These are phyloP conservation scores for Nissolia schottii DNA, from an alignment of 306 rosid genomes.

Conservation along the genomic window DNA sequence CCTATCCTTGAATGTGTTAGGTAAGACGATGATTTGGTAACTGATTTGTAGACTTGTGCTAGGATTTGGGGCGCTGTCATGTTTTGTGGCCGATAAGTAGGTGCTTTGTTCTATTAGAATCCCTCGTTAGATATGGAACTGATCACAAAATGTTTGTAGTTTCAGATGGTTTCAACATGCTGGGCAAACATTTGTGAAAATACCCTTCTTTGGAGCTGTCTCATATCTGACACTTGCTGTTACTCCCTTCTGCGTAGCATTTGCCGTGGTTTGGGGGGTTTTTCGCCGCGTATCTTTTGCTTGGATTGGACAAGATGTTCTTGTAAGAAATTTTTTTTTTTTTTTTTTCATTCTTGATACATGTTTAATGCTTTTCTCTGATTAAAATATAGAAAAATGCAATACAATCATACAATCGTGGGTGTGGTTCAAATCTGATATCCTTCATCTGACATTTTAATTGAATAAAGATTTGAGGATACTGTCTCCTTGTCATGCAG, in stretches of 20 bases:
- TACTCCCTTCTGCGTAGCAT: constrained; percentile 83
- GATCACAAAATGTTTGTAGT: constrained; percentile 54
- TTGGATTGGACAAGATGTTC: constrained; percentile 99
- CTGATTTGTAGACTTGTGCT: background rate
- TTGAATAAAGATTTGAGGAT: background rate
- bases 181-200: constrained; percentile 68
- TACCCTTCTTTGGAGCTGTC: constrained; percentile 88
- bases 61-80: background rate
- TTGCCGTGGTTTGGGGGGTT: constrained; percentile 88
- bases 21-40: background rate
- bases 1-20: background rate
- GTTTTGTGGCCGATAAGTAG: background rate
- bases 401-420: background rate
- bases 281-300: constrained; percentile 56
- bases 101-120: background rate
- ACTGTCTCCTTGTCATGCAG: background rate
- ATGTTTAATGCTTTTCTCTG: background rate
- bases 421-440: no score
- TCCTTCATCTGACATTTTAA: background rate
- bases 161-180: constrained; percentile 87
- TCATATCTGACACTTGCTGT: constrained; percentile 86
- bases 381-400: constrained; percentile 11
- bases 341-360: background rate
- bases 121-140: constrained; percentile 29
- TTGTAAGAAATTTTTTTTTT: constrained; percentile 61